Evolutionary conservation across 2,329 filamentous ascomycete genomes (phyloP), one percentile per base, ranked within the genome.

Genomic region (Ophiostoma triangulosporum): DNA sequence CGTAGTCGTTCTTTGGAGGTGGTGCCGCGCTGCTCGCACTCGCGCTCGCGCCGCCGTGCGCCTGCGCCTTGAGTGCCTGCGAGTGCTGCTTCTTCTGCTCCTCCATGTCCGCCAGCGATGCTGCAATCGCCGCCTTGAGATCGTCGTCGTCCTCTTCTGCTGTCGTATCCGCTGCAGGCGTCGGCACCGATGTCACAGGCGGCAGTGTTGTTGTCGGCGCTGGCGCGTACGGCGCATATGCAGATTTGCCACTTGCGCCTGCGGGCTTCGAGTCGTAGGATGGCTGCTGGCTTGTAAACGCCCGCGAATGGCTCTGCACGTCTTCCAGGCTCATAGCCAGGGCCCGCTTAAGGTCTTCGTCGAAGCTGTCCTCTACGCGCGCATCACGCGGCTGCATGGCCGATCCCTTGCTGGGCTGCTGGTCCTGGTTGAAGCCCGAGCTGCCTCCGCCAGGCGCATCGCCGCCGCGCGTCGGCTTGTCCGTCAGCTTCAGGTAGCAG

Each of bases 301-400:
- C 87, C 24, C 80, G 78, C 8, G 78, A 76, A 62, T 86, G 83
- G 40, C 77, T 82, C 65, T 90, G 86, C 36, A 88, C 86, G 60
- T 98, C 93, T 63, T 98, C 93, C 61, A 98, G 70, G 63, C 93
- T 98, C 91, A 98, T 96, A 57, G 95, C 88, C 57, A 98, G 69
- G 1, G 93, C 93, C 63, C 83, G 85, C 67, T 95, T 96, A 57
- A 98, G 71, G 64, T 98, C 93, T 59, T 96, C 90, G 64, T 98
- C 93, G 62, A 95, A 97, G 15, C 83, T 84, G 60, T 94, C 86
- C 60, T 96, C 90, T 3, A 94, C 82, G 51, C 90, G 81, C 15
- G 89, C 89, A 62, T 84, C 87, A 52, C 93, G 83, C 24, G 93
- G 93, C 64, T 97, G 88, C 89, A 97, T 94, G 1, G 73, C 69